Evolutionary conservation across 495 filamentous ascomycete genomes (phyloP).

Genomic region (Lasiosphaeria ovina): DNA sequence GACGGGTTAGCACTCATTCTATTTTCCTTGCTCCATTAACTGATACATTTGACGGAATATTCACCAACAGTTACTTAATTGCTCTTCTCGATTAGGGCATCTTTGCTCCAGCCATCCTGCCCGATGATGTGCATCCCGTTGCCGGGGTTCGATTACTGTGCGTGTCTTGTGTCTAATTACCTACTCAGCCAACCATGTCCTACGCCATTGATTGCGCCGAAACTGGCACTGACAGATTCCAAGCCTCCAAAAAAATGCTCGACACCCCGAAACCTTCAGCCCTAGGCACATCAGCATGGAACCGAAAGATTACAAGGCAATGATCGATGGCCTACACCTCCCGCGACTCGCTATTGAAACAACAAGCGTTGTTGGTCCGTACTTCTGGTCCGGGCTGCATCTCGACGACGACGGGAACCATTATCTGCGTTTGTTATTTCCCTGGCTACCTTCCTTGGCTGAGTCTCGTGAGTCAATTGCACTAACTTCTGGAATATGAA

Average conservation of each 20-base stretch:
- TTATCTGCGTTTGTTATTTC: background rate
- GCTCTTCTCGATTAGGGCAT: too few relatives aligned
- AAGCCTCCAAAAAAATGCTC: background rate
- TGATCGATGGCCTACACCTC: slow-evolving; percentile 26
- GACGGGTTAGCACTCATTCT: background rate
- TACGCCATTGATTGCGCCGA: background rate
- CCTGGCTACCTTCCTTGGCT: background rate
- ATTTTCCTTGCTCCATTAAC: background rate
- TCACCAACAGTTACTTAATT: background rate
- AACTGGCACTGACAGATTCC: background rate
- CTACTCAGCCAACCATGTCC: background rate
- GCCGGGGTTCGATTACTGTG: too few relatives aligned
- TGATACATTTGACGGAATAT: background rate
- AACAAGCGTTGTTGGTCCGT: slow-evolving; percentile 23
- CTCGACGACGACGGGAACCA: slow-evolving; percentile 41
- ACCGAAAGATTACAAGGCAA: background rate
- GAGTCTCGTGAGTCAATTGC: background rate
- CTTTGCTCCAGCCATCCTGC: too few relatives aligned
- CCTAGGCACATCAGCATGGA: background rate
- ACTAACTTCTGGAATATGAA: background rate
- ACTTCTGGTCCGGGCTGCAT: slow-evolving; percentile 43
- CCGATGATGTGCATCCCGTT: too few relatives aligned
- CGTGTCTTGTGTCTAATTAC: background rate
- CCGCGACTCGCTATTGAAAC: slow-evolving; percentile 25
- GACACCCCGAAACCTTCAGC: background rate